A percentile compares a stretch with the other conserved stretches of the same genome.
Evolutionary conservation across 2,329 filamentous ascomycete genomes (phyloP).

Genomic region (Rosellinia necatrix): DNA sequence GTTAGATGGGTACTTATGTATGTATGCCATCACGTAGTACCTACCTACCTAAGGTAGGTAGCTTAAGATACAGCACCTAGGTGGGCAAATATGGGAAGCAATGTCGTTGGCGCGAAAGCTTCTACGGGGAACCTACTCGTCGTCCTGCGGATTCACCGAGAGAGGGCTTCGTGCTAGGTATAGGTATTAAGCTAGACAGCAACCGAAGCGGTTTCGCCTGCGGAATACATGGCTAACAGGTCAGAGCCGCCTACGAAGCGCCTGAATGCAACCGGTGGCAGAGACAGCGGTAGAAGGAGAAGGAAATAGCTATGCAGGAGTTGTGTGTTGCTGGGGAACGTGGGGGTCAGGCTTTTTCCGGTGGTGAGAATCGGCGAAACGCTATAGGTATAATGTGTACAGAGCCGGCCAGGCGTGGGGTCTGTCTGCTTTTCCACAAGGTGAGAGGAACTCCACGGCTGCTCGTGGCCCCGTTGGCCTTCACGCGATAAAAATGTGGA

Average conservation of each 20-base stretch:
- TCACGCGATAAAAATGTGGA: constrained; percentile 13
- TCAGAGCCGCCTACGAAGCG: neutral
- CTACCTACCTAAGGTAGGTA: too few relatives aligned
- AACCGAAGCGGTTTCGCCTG: neutral
- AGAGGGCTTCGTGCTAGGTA: neutral
- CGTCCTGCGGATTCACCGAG: constrained; percentile 3
- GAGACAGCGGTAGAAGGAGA: constrained; percentile 2
- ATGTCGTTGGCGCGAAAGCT: constrained; percentile 24
- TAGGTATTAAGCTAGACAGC: constrained; percentile 9
- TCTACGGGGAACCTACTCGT: constrained; percentile 4
- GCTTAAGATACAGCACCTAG: constrained; percentile 4
- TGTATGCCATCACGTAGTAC: too few relatives aligned
- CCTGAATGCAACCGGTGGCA: neutral
- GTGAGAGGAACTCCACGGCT: constrained; percentile 8
- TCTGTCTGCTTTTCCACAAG: neutral
- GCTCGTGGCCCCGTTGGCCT: constrained; percentile 12
- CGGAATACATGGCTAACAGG: neutral
- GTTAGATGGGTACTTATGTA: constrained; percentile 10
- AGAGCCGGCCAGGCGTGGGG: constrained; percentile 16
- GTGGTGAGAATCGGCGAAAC: constrained; percentile 22
- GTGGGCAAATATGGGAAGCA: constrained; percentile 8
- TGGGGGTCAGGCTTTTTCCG: constrained; percentile 13
- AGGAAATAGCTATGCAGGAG: neutral
- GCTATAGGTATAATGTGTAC: constrained; percentile 2
- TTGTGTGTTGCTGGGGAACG: too few relatives aligned